These are phyloP conservation scores for Colletotrichum sp. DNA, from an alignment of 2,329 filamentous ascomycete genomes.

Conservation along the genomic window DNA sequence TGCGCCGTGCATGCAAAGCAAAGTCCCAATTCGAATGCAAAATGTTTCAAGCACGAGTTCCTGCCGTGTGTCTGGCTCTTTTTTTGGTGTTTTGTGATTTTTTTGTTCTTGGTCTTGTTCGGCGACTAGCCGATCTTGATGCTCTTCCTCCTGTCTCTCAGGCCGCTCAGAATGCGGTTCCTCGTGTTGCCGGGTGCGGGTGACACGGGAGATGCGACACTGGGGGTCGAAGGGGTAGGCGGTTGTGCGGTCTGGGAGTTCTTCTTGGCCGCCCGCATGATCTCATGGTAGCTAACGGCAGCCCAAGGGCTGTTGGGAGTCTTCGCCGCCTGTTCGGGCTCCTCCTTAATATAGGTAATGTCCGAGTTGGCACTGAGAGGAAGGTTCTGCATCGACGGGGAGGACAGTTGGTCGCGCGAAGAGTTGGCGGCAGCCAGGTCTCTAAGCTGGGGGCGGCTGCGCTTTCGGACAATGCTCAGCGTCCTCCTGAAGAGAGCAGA, in stretches of 20 bases:
- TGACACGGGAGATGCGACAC: slow-evolving; percentile 30
- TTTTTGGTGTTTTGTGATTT: background rate
- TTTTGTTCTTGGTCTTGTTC: background rate
- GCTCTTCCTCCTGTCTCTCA: slow-evolving; percentile 44
- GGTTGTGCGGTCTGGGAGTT: slow-evolving; percentile 33
- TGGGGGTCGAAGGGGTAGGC: slow-evolving; percentile 26
- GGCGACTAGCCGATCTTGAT: slow-evolving; percentile 33
- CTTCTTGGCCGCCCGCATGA: slow-evolving; percentile 48
- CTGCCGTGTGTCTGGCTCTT: background rate
- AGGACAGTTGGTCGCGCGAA: slow-evolving; percentile 37
- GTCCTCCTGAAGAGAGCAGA: slow-evolving; percentile 55
- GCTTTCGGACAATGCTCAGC: slow-evolving; percentile 59
- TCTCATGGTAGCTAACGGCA: slow-evolving; percentile 53
- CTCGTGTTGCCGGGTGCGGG: slow-evolving; percentile 24
- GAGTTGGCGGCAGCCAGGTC: slow-evolving; percentile 33
- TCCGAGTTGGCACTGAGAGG: slow-evolving; percentile 41
- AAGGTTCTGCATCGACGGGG: slow-evolving; percentile 21
- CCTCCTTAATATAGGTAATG: slow-evolving; percentile 35
- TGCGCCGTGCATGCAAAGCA: slow-evolving; percentile 21
- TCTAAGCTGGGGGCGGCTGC: slow-evolving; percentile 55
- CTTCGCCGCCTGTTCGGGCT: slow-evolving; percentile 25
- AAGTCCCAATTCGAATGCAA: slow-evolving; percentile 14
- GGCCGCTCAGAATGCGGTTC: slow-evolving; percentile 38
- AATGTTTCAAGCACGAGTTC: background rate
- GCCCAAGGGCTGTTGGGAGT: slow-evolving; percentile 27